These are phyloP conservation scores for Lactarius deliciosus DNA, from an alignment of 768 basidiomycete genomes.

Conservation along the genomic window DNA sequence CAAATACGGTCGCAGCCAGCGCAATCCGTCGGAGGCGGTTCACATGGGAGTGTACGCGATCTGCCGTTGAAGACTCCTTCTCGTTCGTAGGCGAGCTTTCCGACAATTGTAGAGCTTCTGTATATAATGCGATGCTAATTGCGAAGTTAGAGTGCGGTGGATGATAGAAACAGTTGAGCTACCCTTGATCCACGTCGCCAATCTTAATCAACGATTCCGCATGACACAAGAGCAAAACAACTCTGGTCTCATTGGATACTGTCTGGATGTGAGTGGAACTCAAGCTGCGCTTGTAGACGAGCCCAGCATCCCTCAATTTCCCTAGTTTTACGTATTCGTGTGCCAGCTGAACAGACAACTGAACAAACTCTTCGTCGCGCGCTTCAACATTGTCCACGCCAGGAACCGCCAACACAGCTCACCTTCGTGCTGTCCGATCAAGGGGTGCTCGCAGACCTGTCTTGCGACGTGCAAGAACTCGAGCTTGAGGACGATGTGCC, in stretches of 20 bases:
- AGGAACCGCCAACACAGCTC: slow-evolving; percentile 25
- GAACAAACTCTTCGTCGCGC: slow-evolving; percentile 53
- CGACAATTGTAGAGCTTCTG: slow-evolving; percentile 56
- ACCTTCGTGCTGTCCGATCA: slow-evolving; percentile 47
- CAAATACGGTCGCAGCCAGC: slow-evolving; percentile 66
- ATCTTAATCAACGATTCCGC: slow-evolving; percentile 62
- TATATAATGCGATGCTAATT: slow-evolving; percentile 51
- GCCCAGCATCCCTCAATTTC: slow-evolving; percentile 61
- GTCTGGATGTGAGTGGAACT: slow-evolving; percentile 44
- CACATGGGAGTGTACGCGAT: slow-evolving; percentile 60
- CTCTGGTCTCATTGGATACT: slow-evolving; percentile 51
- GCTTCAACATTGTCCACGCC: background rate
- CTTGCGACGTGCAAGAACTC: slow-evolving; percentile 26
- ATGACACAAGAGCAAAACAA: slow-evolving; percentile 60
- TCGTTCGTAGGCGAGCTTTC: slow-evolving; percentile 44
- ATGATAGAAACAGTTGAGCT: slow-evolving; percentile 12
- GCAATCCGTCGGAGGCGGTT: slow-evolving; percentile 67
- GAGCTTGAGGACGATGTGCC: slow-evolving; percentile 27
- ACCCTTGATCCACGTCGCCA: slow-evolving; percentile 66
- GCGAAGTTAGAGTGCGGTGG: background rate
- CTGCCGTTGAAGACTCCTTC: slow-evolving; percentile 49
- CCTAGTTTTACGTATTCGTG: slow-evolving; percentile 80
- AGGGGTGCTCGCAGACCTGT: slow-evolving; percentile 20
- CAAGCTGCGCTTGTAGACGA: slow-evolving; percentile 61
- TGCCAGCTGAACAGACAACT: slow-evolving; percentile 67